Evolutionary conservation across 1,139 yeast genomes (phyloP).

Genomic region (Kodamaea sp.): DNA sequence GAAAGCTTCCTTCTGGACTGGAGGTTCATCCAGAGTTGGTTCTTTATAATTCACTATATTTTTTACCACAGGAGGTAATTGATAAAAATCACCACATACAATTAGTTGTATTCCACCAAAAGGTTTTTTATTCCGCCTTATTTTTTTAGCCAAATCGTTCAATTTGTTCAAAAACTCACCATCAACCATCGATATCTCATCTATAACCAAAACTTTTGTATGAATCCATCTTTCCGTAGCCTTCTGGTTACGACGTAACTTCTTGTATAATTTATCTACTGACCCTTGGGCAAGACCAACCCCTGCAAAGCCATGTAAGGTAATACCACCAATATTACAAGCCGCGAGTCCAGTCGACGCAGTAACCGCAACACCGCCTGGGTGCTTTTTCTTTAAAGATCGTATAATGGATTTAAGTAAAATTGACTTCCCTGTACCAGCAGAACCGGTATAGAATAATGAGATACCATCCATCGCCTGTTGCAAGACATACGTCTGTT

Average conservation of each 20-base stretch:
- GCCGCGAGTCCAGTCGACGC: slow-evolving; percentile 95
- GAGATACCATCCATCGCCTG: slow-evolving; percentile 46
- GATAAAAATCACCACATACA: slow-evolving; percentile 87
- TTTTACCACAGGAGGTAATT: slow-evolving; percentile 74
- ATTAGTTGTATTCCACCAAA: slow-evolving; percentile 89
- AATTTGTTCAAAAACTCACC: slow-evolving; percentile 70
- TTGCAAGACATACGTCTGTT: slow-evolving; percentile 39
- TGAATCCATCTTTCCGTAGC: slow-evolving; percentile 58
- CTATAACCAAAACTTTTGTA: slow-evolving; percentile 67
- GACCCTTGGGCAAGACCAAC: slow-evolving; percentile 64
- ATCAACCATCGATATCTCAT: slow-evolving; percentile 88
- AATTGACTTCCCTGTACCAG: slow-evolving; percentile 94
- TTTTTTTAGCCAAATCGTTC: slow-evolving; percentile 56
- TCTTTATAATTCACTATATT: slow-evolving; percentile 21
- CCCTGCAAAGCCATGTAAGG: slow-evolving; percentile 83
- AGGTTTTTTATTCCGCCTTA: slow-evolving; percentile 52
- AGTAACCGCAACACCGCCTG: slow-evolving; percentile 68
- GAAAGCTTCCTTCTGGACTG: slow-evolving; percentile 17
- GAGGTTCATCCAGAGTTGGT: slow-evolving; percentile 5
- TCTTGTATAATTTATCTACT: slow-evolving; percentile 41
- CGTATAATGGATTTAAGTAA: slow-evolving; percentile 67
- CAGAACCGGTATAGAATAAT: slow-evolving; percentile 88
- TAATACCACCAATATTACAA: slow-evolving; percentile 83
- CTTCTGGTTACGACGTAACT: slow-evolving; percentile 52
- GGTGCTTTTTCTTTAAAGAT: slow-evolving; percentile 45